Evolutionary conservation across 805 yeast genomes (phyloP), one percentile per base, ranked within the genome.

Genomic region (Pichia insulana): DNA sequence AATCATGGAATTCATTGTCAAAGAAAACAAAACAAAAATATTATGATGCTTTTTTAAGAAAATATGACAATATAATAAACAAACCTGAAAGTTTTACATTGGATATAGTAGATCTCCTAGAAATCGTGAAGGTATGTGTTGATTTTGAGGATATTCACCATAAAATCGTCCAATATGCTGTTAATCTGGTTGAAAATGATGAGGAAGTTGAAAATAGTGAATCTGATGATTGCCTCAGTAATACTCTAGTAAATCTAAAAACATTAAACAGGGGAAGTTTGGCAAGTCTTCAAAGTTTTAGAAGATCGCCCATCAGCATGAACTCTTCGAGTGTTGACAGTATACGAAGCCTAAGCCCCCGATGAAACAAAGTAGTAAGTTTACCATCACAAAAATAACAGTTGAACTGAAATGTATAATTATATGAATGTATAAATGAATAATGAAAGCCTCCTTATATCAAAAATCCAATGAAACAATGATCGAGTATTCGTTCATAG

Each of bases 401-500:
- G n/a, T n/a, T n/a, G n/a, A n/a, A n/a, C n/a, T n/a, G n/a, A 28
- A 4, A 28, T 28, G 13, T 16, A 32, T 17, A 18, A n/a, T 12
- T n/a, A 11, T 32, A 18, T 32, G 19, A 11, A 16, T 32, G 19
- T 19, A 32, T 11, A 18, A 16, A 10, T 12, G 18, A 32, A 18
- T 32, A 17, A 18, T 32, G 35, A 32, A n/a, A 18, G n/a, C 5
- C 11, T n/a, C 13, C 7, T 25, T 26, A 22, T 7, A 35, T 30
- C 42, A 63, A 60, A 30, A 74, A 59, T 1, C 97, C 98, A 3
- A 90, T 72, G 44, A 78, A 64, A 55, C 97, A 88, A 42, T 74
- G 77, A 52, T 78, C 87, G 43, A 90, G 64, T 71, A 90, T 75
- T 46, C 87, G 63, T 49, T 89, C 96, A 39, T 69, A 84, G 58